A percentile compares a stretch with the other conserved stretches of the same genome.
Conservation (phyloP, 2,329 filamentous ascomycete species). For the Alternaria hordeiaustralica region DNA sequence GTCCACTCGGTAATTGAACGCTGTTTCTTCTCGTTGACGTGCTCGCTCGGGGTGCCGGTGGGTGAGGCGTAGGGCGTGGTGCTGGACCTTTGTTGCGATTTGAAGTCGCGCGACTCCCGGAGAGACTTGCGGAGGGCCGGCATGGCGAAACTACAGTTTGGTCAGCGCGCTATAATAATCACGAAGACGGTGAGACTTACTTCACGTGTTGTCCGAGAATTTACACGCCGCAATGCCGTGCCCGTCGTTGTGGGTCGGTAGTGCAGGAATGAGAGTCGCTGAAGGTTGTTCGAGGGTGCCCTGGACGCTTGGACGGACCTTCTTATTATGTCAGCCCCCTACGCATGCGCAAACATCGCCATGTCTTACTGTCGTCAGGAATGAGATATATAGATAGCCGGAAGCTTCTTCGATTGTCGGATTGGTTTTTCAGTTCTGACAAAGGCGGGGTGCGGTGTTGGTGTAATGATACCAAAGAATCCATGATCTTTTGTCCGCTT, state of each 20-base stretch:
- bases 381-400: neutral
- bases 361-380: neutral
- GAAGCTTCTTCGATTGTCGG: neutral
- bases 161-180: conserved; percentile 36
- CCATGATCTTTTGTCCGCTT: conserved; percentile 5
- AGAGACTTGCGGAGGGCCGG: conserved; percentile 48
- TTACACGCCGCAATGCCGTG: conserved; percentile 35
- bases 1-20: conserved; percentile 57
- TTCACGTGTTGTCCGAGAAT: conserved; percentile 39
- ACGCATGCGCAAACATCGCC: conserved; percentile 19
- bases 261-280: conserved; percentile 28
- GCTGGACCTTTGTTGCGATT: conserved; percentile 37
- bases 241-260: conserved; percentile 37
- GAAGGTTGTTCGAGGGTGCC: conserved; percentile 30
- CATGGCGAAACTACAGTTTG: conserved; percentile 45
- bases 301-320: conserved; percentile 24
- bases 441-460: neutral
- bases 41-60: conserved; percentile 37
- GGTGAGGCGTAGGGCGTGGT: conserved; percentile 46
- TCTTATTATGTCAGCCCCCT: conserved; percentile 28
- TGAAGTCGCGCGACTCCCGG: conserved; percentile 29
- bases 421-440: neutral
- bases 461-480: neutral
- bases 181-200: conserved; percentile 29
- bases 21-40: conserved; percentile 45